Percentiles rank a stretch among this genome's conserved stretches.
Evolutionary conservation across 768 basidiomycete species (phyloP).

Genomic region (Melanogaster broomeanus): DNA sequence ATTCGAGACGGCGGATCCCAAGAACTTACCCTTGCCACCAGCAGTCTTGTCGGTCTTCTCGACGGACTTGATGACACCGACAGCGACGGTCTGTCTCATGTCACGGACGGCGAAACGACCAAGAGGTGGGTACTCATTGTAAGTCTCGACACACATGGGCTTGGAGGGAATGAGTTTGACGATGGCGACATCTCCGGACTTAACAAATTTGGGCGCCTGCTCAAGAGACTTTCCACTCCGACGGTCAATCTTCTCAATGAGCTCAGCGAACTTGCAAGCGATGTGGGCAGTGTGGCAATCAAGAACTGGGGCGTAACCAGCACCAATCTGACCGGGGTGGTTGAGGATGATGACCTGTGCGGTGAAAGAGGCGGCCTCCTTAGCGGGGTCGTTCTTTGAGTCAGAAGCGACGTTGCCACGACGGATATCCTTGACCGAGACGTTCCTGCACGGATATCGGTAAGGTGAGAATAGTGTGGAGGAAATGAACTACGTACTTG

Average conservation of each 20-base stretch:
- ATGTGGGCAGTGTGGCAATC: constrained; percentile 99
- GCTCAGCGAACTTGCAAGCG: constrained; percentile 98
- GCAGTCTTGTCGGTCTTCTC: constrained; percentile 89
- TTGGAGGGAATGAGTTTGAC: constrained; percentile 96
- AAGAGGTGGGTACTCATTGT: constrained; percentile 97
- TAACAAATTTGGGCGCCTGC: constrained; percentile 92
- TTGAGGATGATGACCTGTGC: constrained; percentile 99
- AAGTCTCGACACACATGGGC: constrained; percentile 94
- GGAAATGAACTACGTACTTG: constrained; percentile 56
- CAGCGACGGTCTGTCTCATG: constrained; percentile 99
- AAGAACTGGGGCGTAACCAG: constrained; percentile 97
- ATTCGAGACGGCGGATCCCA: neutral
- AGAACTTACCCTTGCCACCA: constrained; percentile 75
- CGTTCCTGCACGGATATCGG: constrained; percentile 68
- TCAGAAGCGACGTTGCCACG: constrained; percentile 99
- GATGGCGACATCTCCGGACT: constrained; percentile 99
- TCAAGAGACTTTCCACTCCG: constrained; percentile 95
- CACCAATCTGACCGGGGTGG: constrained; percentile 99
- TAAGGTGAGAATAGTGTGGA: neutral
- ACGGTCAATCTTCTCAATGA: constrained; percentile 99
- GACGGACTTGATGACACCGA: constrained; percentile 97
- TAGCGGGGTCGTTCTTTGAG: constrained; percentile 99
- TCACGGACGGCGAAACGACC: constrained; percentile 99
- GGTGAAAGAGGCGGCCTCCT: constrained; percentile 99
- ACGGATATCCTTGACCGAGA: constrained; percentile 99